A percentile compares a stretch with the other conserved stretches of the same genome.
These are phyloP conservation scores for Pestalotiopsis sp. DNA, from an alignment of 2,329 filamentous ascomycete species.

Conservation along the genomic window DNA sequence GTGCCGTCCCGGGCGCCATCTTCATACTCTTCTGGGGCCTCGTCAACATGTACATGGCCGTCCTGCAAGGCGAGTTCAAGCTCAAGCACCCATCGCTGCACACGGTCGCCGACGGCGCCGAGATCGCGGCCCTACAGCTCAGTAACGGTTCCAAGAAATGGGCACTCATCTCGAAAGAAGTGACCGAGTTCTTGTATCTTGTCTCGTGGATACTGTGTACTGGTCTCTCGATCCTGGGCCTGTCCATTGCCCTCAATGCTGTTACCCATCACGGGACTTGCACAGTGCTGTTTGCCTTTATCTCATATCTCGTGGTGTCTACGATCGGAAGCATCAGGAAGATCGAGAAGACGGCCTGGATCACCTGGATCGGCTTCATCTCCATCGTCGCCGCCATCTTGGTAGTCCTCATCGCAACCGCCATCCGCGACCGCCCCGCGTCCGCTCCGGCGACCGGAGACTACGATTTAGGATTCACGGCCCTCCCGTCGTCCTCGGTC, in stretches of 20 bases:
- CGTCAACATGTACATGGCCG: constrained; percentile 3
- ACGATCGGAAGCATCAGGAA: background rate
- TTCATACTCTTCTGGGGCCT: background rate
- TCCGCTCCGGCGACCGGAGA: background rate
- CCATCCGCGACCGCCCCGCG: background rate
- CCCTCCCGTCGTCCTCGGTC: background rate
- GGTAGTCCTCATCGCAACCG: background rate
- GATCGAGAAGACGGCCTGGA: background rate
- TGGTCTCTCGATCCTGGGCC: background rate
- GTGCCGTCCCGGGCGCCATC: constrained; percentile 1
- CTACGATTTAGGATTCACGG: background rate
- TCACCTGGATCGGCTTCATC: background rate
- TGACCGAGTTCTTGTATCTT: background rate
- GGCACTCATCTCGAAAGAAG: background rate
- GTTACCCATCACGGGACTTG: background rate
- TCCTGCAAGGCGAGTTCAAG: background rate
- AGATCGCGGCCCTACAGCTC: background rate
- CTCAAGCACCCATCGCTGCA: background rate
- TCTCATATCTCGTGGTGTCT: background rate
- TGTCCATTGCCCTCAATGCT: constrained; percentile 4
- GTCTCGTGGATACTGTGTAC: constrained; percentile 3
- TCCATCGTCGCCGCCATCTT: background rate
- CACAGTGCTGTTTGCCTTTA: background rate
- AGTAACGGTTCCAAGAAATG: background rate
- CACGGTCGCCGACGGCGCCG: background rate